phyloP scores from a whole-genome alignment of 2,329 filamentous ascomycete species.

The Alternaria ethzedia region DNA sequence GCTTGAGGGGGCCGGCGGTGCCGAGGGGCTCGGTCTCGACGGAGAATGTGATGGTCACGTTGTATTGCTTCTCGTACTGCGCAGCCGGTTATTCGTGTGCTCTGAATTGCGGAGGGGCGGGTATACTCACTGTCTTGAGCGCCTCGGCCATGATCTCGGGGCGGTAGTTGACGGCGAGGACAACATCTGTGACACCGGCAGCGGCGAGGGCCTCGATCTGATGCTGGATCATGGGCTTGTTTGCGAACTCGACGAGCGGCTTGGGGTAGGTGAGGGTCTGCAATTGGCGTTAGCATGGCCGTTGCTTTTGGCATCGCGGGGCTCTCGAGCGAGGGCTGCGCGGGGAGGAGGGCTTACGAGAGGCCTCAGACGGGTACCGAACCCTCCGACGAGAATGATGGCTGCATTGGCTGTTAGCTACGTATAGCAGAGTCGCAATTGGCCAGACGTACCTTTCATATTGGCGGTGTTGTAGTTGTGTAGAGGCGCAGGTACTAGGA shows the following conservation, averaged over 20 bases:
- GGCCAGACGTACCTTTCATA: constrained; percentile 49
- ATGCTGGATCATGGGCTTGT: constrained; percentile 99
- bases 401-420: constrained; percentile 59
- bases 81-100: constrained; percentile 17
- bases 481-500: constrained; percentile 8
- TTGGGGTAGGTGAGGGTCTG: constrained; percentile 97
- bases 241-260: constrained; percentile 96
- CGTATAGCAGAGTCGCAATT: constrained; percentile 7
- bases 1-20: constrained; percentile 92
- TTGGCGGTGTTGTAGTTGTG: constrained; percentile 33
- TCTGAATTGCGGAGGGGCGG: not conserved
- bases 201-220: constrained; percentile 94
- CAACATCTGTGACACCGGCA: constrained; percentile 95
- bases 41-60: constrained; percentile 95
- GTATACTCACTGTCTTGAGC: constrained; percentile 75
- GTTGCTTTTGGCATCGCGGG: constrained; percentile 22
- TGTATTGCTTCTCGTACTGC: constrained; percentile 86
- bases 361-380: constrained; percentile 95
- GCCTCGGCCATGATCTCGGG: constrained; percentile 97
- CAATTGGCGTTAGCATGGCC: constrained; percentile 31
- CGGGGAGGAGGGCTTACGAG: constrained; percentile 64
- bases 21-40: constrained; percentile 95
- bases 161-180: constrained; percentile 97
- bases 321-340: constrained; percentile 27
- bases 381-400: constrained; percentile 98